These are phyloP conservation scores for Neckera pumila DNA, from an alignment of 225 moss, liverwort and hornwort genomes.

Conservation along the genomic window DNA sequence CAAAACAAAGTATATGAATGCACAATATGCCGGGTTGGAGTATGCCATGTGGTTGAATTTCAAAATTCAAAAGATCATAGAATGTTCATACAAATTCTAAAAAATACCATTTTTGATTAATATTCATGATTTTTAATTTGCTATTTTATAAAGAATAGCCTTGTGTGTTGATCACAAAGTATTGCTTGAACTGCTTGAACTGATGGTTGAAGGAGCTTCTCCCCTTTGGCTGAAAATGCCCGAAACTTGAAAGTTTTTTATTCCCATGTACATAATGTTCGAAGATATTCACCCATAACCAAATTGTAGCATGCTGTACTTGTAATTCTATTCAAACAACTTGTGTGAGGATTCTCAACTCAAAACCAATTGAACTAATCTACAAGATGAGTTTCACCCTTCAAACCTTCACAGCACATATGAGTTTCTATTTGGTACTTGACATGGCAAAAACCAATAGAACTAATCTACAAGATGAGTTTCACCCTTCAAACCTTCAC, in stretches of 20 bases:
- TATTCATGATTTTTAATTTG: background rate
- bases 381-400: background rate
- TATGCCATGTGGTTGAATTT: background rate
- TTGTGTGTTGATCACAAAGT: background rate
- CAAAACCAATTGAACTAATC: background rate
- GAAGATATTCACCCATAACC: background rate
- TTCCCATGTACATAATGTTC: background rate
- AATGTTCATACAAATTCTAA: accelerated
- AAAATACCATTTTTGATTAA: background rate
- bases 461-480: background rate
- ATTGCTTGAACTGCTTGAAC: background rate
- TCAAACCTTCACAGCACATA: background rate
- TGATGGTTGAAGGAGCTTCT: background rate
- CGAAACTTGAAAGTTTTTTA: background rate
- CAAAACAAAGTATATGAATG: background rate
- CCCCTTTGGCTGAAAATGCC: accelerated
- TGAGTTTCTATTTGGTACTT: background rate
- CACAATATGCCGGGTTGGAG: background rate
- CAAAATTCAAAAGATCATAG: background rate
- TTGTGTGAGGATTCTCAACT: background rate
- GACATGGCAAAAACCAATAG: background rate
- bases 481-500: too few species aligned
- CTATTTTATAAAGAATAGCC: background rate
- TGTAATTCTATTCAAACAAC: background rate
- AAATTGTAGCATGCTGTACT: background rate